Base-by-base conservation (phyloP, 2,329 filamentous ascomycete species). In the Alternaria rosae region DNA sequence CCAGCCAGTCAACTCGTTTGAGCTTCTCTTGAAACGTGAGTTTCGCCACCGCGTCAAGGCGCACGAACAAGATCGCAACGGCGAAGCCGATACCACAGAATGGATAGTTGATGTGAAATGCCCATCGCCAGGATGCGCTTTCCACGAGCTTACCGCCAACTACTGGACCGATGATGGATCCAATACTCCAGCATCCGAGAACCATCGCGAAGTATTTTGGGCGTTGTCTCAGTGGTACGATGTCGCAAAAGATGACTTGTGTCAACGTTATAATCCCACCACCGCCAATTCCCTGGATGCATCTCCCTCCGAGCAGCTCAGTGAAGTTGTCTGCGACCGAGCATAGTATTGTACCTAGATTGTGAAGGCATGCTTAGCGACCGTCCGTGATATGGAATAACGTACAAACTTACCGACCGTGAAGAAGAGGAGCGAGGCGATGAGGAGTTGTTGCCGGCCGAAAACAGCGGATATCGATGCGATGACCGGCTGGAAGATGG, bases 31-130 rank as follows among this genome's bases (percentile, higher is more conserved):
- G 30, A 15, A 72, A 42, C 0, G 70, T 71, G 15, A 73, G 57
- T 13, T 67, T 54, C 3, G 65, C 55, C 4, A 67, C 63, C 3
- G 63, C 57, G 21, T 73, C 72, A n/a, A 72, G 59, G 8, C 65
- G 62, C 4, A 75, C 64, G 30, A 73, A 73, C 21, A 70, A 58
- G 10, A 64, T 35, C 4, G 73, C 73, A 17, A 73, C 62, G 9
- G 73, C 8, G 44, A 75, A 68, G 2, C 73, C 71, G 9, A 74
- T 62, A 11, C 51, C 61, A 25, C 82, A 82, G 69, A 89, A 84
- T 3, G 88, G 87, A 6, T 88, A 79, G 66, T 89, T 90, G 69
- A 89, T 82, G 81, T 85, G 89, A 71, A 89, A 89, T 43, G 89
- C 85, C 88, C 88, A 91, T 11, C 85, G 79, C 88, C 87, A 88